phyloP scores from a whole-genome alignment of 345 rosid genomes.

The Anastatica hierochuntica region DNA sequence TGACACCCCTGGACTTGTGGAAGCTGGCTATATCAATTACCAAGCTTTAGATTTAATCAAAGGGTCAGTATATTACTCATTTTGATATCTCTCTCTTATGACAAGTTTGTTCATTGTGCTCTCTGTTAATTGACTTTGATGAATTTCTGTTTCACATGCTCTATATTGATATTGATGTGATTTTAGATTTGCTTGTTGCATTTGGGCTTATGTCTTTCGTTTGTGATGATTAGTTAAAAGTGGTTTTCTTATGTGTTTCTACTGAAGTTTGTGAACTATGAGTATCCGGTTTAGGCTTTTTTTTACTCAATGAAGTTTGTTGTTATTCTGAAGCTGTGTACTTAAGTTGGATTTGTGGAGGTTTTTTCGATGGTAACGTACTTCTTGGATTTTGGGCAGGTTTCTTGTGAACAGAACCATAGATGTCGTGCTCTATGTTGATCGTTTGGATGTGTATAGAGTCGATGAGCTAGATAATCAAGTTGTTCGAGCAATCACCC shows the following conservation, averaged over 20 bases:
- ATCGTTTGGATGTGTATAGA: constrained; percentile 77
- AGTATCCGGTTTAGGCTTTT: neutral
- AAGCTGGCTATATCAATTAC: constrained; percentile 77
- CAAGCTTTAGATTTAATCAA: constrained; percentile 72
- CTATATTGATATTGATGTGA: neutral
- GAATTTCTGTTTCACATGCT: neutral
- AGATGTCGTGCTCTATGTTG: constrained; percentile 65
- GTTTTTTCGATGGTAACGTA: no score
- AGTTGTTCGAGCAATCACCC: constrained; percentile 54
- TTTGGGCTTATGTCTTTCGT: neutral
- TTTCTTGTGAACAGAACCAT: constrained; percentile 72
- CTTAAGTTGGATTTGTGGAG: no score
- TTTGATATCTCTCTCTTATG: neutral
- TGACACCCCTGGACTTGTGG: constrained; percentile 80
- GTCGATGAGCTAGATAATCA: constrained; percentile 85
- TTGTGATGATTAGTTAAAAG: neutral
- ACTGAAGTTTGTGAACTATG: no score
- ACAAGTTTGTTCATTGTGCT: neutral
- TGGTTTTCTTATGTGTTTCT: no score
- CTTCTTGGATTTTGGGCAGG: constrained; percentile 29
- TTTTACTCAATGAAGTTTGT: neutral
- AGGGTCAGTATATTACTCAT: constrained; percentile 33
- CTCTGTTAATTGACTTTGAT: neutral
- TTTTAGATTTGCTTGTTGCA: neutral
- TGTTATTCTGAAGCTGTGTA: no score